Base-by-base conservation (phyloP, 1,284 basidiomycete genomes). In the Ustilago shanxiensis region DNA sequence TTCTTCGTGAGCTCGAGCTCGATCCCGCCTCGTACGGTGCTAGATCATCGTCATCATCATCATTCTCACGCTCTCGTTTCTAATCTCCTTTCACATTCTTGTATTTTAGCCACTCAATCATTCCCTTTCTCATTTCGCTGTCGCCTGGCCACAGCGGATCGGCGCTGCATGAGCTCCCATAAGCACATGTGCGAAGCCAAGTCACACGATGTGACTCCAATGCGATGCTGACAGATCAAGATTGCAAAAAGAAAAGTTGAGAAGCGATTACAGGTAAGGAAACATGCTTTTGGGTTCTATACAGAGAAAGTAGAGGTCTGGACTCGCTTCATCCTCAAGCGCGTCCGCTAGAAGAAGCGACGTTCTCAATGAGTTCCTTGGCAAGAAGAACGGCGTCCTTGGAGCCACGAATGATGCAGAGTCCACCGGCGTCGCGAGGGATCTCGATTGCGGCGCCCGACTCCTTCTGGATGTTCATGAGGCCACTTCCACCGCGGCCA, bases 361-460 rank as follows among this genome's bases (percentile, higher is more conserved):
- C 77, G 52, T 54, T 54, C 39, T 69, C 69, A 39, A 83, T 73
- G 47, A 77, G 57, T 53, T 83, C 77, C 66, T 71, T 76, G 14
- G 82, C 81, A 37, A 63, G 78, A 41, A 79, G 52, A 35, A 83
- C 79, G 8, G 70, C 76, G 13, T 79, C 77, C 66, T 80, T 68
- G 52, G 72, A 71, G 29, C 82, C 82, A 24, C 73, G 68, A 24
- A 83, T 78, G 66, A 81, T 76, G 67, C 79, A 79, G 22, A 80
- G 57, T 37, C 77, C 79, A 28, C 68, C 68, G 10, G 71, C 63
- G 39, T 80, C 79, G 20, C 81, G 60, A 26, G 82, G 81, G 39
- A 83, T 81, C 66, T 82, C 78, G 64, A 83, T 61, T n/a, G 66
- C 54, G 22, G 78, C 76, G 47, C 78, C 79, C 31, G 72, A 74